Conservation (phyloP, 805 yeast genomes). For the Metschnikowia cubensis region DNA sequence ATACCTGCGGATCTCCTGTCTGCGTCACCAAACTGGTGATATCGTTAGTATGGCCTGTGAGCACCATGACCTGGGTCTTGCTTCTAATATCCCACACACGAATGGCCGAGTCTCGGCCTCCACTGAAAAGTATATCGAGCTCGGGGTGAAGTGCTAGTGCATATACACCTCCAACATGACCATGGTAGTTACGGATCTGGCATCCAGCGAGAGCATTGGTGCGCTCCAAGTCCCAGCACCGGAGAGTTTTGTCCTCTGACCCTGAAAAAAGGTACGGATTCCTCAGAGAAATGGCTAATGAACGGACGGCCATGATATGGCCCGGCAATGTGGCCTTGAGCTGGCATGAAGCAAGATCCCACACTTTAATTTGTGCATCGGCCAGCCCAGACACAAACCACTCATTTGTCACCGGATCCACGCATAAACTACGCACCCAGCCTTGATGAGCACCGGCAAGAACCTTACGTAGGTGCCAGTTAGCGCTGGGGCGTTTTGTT, state of each 20-base stretch:
- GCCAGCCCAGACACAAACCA: conserved; percentile 93
- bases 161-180: conserved; percentile 88
- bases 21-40: conserved; percentile 67
- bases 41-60: conserved; percentile 78
- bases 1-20: conserved; percentile 74
- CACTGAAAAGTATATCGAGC: conserved; percentile 76
- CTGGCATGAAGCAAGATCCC: conserved; percentile 77
- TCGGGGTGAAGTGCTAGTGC: conserved; percentile 85
- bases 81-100: conserved; percentile 94
- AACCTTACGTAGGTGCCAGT: conserved; percentile 69
- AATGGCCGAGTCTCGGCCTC: conserved; percentile 82
- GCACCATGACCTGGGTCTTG: conserved; percentile 64
- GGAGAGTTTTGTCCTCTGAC: conserved; percentile 87
- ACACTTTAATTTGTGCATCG: conserved; percentile 83
- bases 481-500: background rate
- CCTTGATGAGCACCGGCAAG: conserved; percentile 85
- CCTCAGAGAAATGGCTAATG: conserved; percentile 63
- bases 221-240: conserved; percentile 94
- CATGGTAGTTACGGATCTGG: conserved; percentile 80
- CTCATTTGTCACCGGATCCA: conserved; percentile 76
- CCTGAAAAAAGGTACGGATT: conserved; percentile 90
- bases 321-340: conserved; percentile 80
- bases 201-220: conserved; percentile 54
- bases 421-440: conserved; percentile 78
- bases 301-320: conserved; percentile 85